A percentile compares a stretch with the other conserved stretches of the same genome.
These are phyloP conservation scores for Boletus patriciae DNA, from an alignment of 768 basidiomycete species.

Conservation along the genomic window DNA sequence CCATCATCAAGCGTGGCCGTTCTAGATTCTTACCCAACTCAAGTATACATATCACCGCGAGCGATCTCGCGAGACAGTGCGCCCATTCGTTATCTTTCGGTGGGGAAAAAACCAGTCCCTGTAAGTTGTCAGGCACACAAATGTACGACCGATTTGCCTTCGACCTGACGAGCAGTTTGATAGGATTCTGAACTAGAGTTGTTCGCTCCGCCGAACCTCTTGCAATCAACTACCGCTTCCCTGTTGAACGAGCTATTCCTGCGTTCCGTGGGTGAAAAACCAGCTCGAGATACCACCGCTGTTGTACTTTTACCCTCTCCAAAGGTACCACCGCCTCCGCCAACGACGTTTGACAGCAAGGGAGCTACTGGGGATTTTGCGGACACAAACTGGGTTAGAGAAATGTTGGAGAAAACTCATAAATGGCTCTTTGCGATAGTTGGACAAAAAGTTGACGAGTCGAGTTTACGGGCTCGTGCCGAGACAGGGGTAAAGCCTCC, in stretches of 20 bases:
- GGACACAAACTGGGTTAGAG: constrained; percentile 38
- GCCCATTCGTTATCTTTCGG: constrained; percentile 54
- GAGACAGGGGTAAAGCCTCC: constrained; percentile 14
- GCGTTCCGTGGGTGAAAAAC: not conserved
- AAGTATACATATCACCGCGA: constrained; percentile 44
- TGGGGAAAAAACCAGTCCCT: constrained; percentile 10
- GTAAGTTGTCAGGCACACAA: constrained; percentile 1
- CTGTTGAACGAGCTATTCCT: constrained; percentile 38
- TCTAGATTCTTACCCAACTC: constrained; percentile 53
- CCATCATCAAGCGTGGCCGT: constrained; percentile 42
- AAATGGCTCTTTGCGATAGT: constrained; percentile 37
- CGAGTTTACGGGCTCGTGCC: constrained; percentile 5
- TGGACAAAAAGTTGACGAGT: constrained; percentile 19
- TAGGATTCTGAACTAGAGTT: constrained; percentile 38
- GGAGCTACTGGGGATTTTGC: constrained; percentile 25
- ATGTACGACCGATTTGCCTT: not conserved
- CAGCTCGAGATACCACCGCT: not conserved
- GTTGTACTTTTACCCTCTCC: constrained; percentile 52
- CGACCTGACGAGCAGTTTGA: not conserved
- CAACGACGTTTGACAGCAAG: constrained; percentile 38
- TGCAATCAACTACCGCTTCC: constrained; percentile 55
- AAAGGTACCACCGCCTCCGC: constrained; percentile 42
- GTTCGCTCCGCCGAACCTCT: constrained; percentile 57
- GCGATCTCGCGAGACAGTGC: constrained; percentile 41
- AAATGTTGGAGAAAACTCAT: constrained; percentile 37